Conservation (phyloP, 2,329 filamentous ascomycete genomes). For the Cladophialophora psammophila region DNA sequence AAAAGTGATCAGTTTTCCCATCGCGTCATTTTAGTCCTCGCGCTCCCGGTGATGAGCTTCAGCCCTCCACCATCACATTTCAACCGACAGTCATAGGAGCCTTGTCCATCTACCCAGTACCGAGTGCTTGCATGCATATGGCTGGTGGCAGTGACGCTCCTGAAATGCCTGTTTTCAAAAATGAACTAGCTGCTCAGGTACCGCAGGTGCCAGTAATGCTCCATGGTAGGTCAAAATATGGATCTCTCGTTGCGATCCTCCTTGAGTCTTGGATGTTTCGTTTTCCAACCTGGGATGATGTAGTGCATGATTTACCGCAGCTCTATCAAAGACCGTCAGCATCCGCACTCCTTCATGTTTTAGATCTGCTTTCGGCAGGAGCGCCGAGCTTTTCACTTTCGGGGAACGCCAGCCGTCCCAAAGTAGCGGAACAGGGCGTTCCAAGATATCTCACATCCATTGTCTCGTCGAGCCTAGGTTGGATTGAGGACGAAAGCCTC, state of each 20-base stretch:
- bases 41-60: not conserved
- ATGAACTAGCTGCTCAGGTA: not conserved
- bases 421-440: constrained; percentile 51
- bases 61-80: not conserved
- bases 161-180: not conserved
- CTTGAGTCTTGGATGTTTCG: constrained; percentile 12
- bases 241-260: constrained; percentile 10
- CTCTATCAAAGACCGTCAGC: constrained; percentile 78
- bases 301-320: constrained; percentile 78
- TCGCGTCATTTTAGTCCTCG: not conserved
- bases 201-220: constrained; percentile 14
- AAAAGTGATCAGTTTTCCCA: not conserved
- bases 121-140: not conserved
- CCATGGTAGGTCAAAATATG: constrained; percentile 30
- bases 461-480: constrained; percentile 53
- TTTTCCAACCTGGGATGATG: constrained; percentile 20
- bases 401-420: constrained; percentile 42
- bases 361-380: constrained; percentile 71
- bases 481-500: constrained; percentile 54
- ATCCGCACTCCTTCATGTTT: constrained; percentile 67
- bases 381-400: constrained; percentile 58
- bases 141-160: not conserved
- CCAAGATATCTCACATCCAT: constrained; percentile 57
- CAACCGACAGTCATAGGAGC: not conserved
- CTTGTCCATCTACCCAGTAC: not conserved